Percentiles rank a stretch among this genome's conserved stretches.
These are phyloP conservation scores for Trametes hirsuta DNA, from an alignment of 1,284 basidiomycete genomes.

Conservation along the genomic window DNA sequence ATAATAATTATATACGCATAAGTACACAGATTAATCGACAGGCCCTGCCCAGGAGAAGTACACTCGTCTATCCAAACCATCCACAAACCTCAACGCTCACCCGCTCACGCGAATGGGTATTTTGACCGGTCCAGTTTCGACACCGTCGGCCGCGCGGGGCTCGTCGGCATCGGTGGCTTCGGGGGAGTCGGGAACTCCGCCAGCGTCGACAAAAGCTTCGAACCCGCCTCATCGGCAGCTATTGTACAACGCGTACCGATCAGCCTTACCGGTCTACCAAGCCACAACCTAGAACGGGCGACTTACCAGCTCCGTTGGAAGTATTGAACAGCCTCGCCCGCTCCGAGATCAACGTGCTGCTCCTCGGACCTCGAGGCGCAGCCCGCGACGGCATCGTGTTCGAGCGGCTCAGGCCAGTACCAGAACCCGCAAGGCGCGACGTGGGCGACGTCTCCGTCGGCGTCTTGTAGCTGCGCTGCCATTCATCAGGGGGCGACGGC, in stretches of 20 bases:
- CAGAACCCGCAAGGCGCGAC: conserved; percentile 14
- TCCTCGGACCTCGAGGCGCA: conserved; percentile 33
- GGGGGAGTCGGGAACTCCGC: conserved; percentile 47
- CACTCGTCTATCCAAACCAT: background rate
- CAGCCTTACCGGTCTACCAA: background rate
- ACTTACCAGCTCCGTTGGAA: conserved; percentile 25
- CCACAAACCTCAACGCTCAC: background rate
- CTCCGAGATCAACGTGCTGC: conserved; percentile 53
- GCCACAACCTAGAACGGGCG: background rate
- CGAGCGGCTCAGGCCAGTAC: conserved; percentile 25
- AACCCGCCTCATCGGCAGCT: conserved; percentile 23
- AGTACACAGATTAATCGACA: conserved; percentile 11
- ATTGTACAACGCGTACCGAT: background rate
- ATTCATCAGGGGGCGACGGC: conserved; percentile 20
- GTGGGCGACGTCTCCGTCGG: conserved; percentile 18
- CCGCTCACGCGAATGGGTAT: conserved; percentile 37
- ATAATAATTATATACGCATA: conserved; percentile 12
- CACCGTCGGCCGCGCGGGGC: conserved; percentile 28
- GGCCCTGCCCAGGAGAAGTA: background rate
- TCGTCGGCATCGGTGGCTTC: conserved; percentile 38
- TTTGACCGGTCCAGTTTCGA: conserved; percentile 43
- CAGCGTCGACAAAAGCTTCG: conserved; percentile 32
- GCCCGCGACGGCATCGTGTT: conserved; percentile 26
- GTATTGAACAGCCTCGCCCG: conserved; percentile 45
- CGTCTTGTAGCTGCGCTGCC: conserved; percentile 16